A percentile compares a stretch with the other conserved stretches of the same genome.
These are phyloP conservation scores for Albugo laibachii DNA, from an alignment of 352 stramenopile genomes.

Conservation along the genomic window DNA sequence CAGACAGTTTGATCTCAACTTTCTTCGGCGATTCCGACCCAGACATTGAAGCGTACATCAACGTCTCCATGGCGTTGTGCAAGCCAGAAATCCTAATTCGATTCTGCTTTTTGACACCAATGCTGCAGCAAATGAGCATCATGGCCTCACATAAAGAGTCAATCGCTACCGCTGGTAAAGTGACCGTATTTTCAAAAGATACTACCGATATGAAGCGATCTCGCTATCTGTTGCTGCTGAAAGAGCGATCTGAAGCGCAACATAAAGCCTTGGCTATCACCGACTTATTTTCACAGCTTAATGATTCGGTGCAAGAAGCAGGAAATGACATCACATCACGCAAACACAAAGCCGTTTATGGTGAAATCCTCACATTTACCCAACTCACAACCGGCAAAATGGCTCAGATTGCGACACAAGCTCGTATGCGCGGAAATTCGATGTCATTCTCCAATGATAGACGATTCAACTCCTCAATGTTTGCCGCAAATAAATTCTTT, in stretches of 20 bases:
- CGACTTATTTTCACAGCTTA: slow-evolving; percentile 1
- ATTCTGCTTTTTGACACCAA: slow-evolving; percentile 3
- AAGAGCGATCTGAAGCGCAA: slow-evolving; percentile 1
- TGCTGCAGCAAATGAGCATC: slow-evolving; percentile 1
- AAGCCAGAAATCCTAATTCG: slow-evolving; percentile 1
- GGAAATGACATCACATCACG: neutral
- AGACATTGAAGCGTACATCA: neutral
- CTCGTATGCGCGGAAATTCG: neutral
- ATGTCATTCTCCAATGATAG: no score
- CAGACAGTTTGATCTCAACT: neutral
- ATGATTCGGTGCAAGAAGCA: slow-evolving; percentile 1
- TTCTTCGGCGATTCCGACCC: neutral
- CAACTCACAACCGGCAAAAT: slow-evolving; percentile 1
- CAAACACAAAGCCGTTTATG: neutral
- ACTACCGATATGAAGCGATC: slow-evolving; percentile 1
- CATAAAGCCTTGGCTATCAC: slow-evolving; percentile 1
- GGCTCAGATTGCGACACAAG: neutral
- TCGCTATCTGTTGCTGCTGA: slow-evolving; percentile 1
- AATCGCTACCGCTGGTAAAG: neutral
- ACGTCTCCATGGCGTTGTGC: slow-evolving; percentile 2
- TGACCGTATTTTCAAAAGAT: slow-evolving; percentile 1
- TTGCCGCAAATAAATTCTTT: no score
- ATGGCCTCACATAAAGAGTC: neutral
- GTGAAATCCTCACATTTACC: neutral
- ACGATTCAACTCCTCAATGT: no score